These are phyloP conservation scores for Phytopythium oedochilum DNA, from an alignment of 352 stramenopile species.

Conservation along the genomic window DNA sequence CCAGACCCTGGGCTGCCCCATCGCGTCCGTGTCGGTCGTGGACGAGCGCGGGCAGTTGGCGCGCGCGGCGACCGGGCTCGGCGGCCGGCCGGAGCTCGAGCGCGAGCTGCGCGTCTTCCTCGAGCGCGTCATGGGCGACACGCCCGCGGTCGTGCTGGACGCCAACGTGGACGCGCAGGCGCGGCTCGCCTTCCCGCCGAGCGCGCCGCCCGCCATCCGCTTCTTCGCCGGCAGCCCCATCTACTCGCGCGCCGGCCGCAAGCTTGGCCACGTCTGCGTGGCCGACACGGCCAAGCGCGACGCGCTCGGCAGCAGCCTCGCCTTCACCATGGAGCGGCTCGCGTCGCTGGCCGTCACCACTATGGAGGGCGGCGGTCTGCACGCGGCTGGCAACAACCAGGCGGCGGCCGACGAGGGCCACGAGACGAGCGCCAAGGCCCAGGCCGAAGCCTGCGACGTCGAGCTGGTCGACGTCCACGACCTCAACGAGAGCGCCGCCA, in stretches of 20 bases:
- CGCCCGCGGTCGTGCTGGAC: conserved; percentile 68
- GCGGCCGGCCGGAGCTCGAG: conserved; percentile 43
- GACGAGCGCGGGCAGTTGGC: conserved; percentile 46
- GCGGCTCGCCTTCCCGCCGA: conserved; percentile 43
- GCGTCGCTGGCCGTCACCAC: conserved; percentile 71
- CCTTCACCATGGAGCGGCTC: conserved; percentile 79
- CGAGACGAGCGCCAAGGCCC: no score
- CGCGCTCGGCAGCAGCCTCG: conserved; percentile 59
- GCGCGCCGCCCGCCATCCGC: conserved; percentile 41
- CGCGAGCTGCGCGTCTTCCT: conserved; percentile 62
- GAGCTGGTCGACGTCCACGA: conserved; percentile 8
- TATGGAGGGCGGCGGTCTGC: conserved; percentile 51
- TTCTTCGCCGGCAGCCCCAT: conserved; percentile 80
- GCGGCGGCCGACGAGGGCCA: conserved; percentile 7
- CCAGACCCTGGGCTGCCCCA: conserved; percentile 76
- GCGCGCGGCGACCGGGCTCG: conserved; percentile 41
- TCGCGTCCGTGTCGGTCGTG: conserved; percentile 69
- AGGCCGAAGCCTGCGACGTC: conserved; percentile 19
- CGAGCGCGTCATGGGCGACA: conserved; percentile 76
- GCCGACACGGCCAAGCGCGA: conserved; percentile 75
- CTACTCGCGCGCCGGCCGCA: conserved; percentile 62
- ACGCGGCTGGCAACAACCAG: conserved; percentile 20
- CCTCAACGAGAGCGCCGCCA: conserved; percentile 13
- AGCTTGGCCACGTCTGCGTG: conserved; percentile 76
- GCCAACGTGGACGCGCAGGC: conserved; percentile 68